A percentile compares a stretch with the other conserved stretches of the same genome.
phyloP scores from a whole-genome alignment of 345 rosid species.

The Pseudoturritis turrita region DNA sequence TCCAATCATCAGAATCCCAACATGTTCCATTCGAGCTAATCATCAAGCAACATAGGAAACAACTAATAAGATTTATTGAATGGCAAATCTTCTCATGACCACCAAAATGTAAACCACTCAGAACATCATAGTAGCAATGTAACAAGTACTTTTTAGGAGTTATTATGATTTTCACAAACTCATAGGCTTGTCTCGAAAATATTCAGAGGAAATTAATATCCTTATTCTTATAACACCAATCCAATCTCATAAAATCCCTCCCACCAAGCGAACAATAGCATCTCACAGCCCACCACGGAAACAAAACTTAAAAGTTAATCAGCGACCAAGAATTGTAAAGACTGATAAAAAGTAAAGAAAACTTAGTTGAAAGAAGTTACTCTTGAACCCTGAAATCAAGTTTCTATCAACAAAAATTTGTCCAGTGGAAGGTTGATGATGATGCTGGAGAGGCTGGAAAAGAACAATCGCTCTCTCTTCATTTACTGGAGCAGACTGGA shows the following conservation, averaged over 20 bases:
- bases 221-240: not conserved
- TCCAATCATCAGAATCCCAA: not conserved
- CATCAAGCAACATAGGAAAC: not conserved
- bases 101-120: not conserved
- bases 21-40: not conserved
- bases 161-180: not conserved
- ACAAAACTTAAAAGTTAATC: too few relatives aligned
- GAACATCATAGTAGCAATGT: not conserved
- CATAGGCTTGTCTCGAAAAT: not conserved
- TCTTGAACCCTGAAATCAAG: constrained; percentile 46
- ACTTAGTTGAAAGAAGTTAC: constrained; percentile 31
- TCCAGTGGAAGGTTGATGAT: constrained; percentile 9
- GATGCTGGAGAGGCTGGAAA: constrained; percentile 37
- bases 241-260: not conserved
- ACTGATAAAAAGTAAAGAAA: not conserved
- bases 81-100: not conserved
- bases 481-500: constrained; percentile 23
- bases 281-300: not conserved
- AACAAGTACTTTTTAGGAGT: not conserved
- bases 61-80: not conserved
- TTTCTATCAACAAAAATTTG: constrained; percentile 37
- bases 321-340: not conserved
- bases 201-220: not conserved
- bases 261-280: not conserved
- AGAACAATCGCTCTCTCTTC: constrained; percentile 69